These are phyloP conservation scores for Hypoxylon lienhwacheense DNA, from an alignment of 495 filamentous ascomycete species.

Conservation along the genomic window DNA sequence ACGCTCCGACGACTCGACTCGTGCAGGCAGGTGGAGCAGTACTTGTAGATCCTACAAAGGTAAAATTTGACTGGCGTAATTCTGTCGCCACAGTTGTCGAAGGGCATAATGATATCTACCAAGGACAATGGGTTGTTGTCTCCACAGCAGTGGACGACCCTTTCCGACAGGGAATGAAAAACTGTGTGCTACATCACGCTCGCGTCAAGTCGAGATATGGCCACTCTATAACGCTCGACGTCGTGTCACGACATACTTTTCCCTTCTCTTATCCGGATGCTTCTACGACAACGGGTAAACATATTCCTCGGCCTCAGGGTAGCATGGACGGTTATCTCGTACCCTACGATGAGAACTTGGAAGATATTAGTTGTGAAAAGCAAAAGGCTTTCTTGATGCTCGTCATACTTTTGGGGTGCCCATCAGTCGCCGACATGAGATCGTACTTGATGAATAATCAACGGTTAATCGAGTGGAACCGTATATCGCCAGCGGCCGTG, in stretches of 20 bases:
- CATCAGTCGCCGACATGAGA: slow-evolving; percentile 65
- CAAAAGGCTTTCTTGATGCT: slow-evolving; percentile 59
- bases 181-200: slow-evolving; percentile 25
- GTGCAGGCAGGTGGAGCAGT: background rate
- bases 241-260: slow-evolving; percentile 22
- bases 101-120: background rate
- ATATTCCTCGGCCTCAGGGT: background rate
- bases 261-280: background rate
- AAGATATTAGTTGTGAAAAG: slow-evolving; percentile 26
- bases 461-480: slow-evolving; percentile 61
- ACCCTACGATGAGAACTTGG: slow-evolving; percentile 40
- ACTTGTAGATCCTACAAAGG: slow-evolving; percentile 18
- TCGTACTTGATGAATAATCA: slow-evolving; percentile 54
- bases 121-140: slow-evolving; percentile 33
- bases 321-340: slow-evolving; percentile 19
- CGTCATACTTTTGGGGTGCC: slow-evolving; percentile 68
- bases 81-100: background rate
- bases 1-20: background rate
- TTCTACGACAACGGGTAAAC: background rate
- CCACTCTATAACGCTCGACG: slow-evolving; percentile 1
- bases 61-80: slow-evolving; percentile 10
- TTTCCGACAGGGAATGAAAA: too few species aligned
- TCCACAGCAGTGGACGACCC: background rate
- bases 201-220: slow-evolving; percentile 8
- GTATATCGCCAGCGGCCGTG: slow-evolving; percentile 66